Evolutionary conservation across 768 basidiomycete genomes (phyloP).

Genomic region (Boletus reticulatus): DNA sequence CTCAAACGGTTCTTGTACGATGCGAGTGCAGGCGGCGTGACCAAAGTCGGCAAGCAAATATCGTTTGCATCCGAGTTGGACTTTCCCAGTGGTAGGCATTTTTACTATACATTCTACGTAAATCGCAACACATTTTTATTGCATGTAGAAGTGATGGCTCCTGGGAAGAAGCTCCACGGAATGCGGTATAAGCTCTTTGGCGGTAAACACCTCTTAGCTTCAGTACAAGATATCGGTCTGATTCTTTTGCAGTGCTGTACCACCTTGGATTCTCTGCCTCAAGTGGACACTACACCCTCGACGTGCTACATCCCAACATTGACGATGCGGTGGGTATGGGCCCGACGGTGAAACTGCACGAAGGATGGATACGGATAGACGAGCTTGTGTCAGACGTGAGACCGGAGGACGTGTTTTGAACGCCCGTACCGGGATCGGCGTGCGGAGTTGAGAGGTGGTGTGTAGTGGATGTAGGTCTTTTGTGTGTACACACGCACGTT

Average conservation of each 20-base stretch:
- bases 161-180: constrained; percentile 44
- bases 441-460: constrained; percentile 14
- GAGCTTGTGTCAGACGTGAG: constrained; percentile 77
- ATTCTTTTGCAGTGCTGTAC: constrained; percentile 63
- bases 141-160: constrained; percentile 56
- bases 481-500: neutral
- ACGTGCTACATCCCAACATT: constrained; percentile 75
- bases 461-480: neutral
- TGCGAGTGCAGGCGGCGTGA: constrained; percentile 65
- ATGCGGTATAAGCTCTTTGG: constrained; percentile 81
- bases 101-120: neutral
- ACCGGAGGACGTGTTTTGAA: constrained; percentile 68
- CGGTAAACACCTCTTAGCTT: constrained; percentile 42
- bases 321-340: constrained; percentile 34
- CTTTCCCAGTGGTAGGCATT: constrained; percentile 56
- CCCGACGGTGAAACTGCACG: constrained; percentile 35
- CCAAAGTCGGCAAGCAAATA: constrained; percentile 84
- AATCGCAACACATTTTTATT: rapidly evolving
- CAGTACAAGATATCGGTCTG: neutral
- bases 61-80: constrained; percentile 76
- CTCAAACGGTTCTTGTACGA: constrained; percentile 93
- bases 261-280: constrained; percentile 91
- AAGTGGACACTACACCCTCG: constrained; percentile 94
- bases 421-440: constrained; percentile 40
- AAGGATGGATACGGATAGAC: constrained; percentile 91